Evolutionary conservation across 305 asterid genomes (phyloP), one percentile per base, ranked within the genome.

Genomic region (Fraxinus velutina): DNA sequence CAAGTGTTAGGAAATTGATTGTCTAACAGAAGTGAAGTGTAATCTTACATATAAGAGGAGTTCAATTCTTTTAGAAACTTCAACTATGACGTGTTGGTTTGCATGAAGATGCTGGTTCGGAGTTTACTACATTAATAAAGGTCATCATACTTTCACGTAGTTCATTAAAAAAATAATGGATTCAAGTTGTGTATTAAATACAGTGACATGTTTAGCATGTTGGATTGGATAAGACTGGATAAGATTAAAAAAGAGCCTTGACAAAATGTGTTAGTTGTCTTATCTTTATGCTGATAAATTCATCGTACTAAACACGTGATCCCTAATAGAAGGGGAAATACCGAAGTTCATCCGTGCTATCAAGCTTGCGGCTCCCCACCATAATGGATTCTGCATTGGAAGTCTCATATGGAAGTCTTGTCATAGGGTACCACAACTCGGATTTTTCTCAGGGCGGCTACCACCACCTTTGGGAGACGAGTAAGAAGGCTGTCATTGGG

Each of bases 401-500:
- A 8, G 90, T 89, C 75, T 92, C 97, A n/a, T 90, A 88, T 82
- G 93, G 80, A 7, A 62, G 92, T 85, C 55, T 72, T 75, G 39
- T 90, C 94, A 15, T 64, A 86, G 72, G 97, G 97, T 42, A 92
- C 85, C 22, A 82, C 21, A 21, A 87, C 87, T 2, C 70, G 62
- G 81, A 70, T 77, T 79, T 92, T 94, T 86, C 92, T 87, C 9
- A 89, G 73, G 13, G 95, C 90, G 1, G 95, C 97, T 6, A 88
- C 88, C 15, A 94, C 6, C 0, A 94, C 97, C 74, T 91, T 96
- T 80, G 88, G 80, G 3, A 94, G 68, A 1, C 97, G 93, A 0
- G 93, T 89, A 21, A 94, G 37, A 27, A 96, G 97, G 88, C 95
- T 92, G 73, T 96, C 98, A 7, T 96, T 96, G 0, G 97, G 97